Evolutionary conservation across 305 asterid genomes (phyloP), one percentile per base, ranked within the genome.

Genomic region (Petunia hybrid): DNA sequence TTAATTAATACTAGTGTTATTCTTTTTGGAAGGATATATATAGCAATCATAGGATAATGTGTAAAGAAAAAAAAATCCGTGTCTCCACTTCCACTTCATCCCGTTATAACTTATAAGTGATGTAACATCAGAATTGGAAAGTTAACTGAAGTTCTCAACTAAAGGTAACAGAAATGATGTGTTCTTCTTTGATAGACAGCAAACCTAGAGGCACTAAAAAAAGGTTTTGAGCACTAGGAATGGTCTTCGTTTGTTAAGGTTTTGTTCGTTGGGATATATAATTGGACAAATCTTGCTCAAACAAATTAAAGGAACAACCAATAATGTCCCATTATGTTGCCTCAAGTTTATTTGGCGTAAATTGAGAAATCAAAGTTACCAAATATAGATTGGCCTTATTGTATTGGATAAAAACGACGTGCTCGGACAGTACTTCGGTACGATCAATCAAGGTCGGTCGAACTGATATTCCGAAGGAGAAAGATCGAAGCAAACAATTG

Each of bases 141-240:
- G 43, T 70, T 31, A 31, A 22, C 41, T 43, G 40, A 69, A 46
- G 22, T 1, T 31, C 60, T 46, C 60, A 70, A 43, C 56, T 4
- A 46, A 70, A 51, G 5, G 10, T 9, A 46, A 70, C 22, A 70
- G 42, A 4, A 46, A 31, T 70, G 60, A 1, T 22, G 76, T 69
- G 76, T 22, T 69, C 76, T 59, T 69, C 59, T 69, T 69, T 22
- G 59, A 69, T 70, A 42, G 77, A 70, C 77, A 70, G 60, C 77
- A 70, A 70, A 70, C 60, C 40, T 45, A 45, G 31, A 31, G 60
- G 12, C 43, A 70, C 60, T 70, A 41, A 46, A 70, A 46, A 56
- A 22, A 46, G 35, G 16, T 5, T 46, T 70, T 46, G 77, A 70
- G 60, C 60, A 70, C 77, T 5, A 46, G 12, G 22, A 70, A 22